Evolutionary conservation across 805 yeast species (phyloP).

Genomic region (Wickerhamomyces queroliae): DNA sequence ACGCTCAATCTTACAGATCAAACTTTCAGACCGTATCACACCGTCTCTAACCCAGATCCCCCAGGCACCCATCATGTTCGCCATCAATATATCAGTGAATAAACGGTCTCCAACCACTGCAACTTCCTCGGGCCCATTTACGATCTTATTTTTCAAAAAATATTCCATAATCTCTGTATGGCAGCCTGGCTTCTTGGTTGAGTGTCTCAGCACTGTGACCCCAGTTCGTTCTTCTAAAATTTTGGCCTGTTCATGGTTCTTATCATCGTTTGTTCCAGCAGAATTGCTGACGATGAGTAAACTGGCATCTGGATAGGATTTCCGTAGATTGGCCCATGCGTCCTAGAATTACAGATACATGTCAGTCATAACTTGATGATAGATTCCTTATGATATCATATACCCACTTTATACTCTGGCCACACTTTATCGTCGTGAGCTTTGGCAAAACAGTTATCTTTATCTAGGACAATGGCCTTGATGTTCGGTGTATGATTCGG

Average conservation of each 20-base stretch:
- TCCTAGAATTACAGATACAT: constrained; percentile 14
- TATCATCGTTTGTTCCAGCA: constrained; percentile 85
- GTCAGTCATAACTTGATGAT: not conserved
- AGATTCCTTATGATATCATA: not conserved
- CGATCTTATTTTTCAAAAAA: constrained; percentile 42
- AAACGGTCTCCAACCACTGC: constrained; percentile 89
- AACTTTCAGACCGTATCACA: constrained; percentile 46
- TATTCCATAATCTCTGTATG: constrained; percentile 58
- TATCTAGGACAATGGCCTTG: constrained; percentile 81
- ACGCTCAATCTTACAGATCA: constrained; percentile 52
- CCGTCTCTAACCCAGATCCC: constrained; percentile 85
- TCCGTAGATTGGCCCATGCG: constrained; percentile 49
- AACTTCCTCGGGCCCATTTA: constrained; percentile 49
- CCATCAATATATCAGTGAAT: constrained; percentile 90
- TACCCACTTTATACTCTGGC: constrained; percentile 53
- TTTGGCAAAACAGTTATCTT: constrained; percentile 91
- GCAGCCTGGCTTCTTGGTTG: constrained; percentile 81
- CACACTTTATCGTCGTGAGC: constrained; percentile 77
- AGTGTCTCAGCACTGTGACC: constrained; percentile 61
- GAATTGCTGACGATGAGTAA: constrained; percentile 84
- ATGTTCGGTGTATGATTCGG: constrained; percentile 33
- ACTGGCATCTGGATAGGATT: constrained; percentile 54
- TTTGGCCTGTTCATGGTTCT: constrained; percentile 50
- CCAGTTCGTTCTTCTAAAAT: constrained; percentile 60
- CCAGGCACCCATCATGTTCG: constrained; percentile 85